A percentile compares a stretch with the other conserved stretches of the same genome.
Conservation (phyloP, 139 green algal species). For the Desmodesmus armatus region DNA sequence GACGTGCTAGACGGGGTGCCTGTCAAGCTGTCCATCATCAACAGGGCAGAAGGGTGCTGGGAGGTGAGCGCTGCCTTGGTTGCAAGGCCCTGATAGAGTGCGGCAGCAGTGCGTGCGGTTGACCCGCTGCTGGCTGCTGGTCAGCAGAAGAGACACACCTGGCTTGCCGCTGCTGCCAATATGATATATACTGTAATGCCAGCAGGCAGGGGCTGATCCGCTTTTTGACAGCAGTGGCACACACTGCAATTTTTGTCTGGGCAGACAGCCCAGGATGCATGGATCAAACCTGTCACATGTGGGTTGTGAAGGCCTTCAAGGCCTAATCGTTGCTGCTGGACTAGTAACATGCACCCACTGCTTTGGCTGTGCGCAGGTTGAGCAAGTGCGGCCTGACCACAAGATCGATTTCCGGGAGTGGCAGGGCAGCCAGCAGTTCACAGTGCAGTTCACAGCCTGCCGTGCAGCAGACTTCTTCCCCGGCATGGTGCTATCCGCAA, state of each 20-base stretch:
- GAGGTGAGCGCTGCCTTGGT: background rate
- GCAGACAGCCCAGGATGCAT: no score
- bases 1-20: slow-evolving; percentile 9
- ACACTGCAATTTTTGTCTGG: no score
- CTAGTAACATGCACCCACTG: background rate
- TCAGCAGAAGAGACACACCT: no score
- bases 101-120: no score
- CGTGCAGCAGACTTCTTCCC: slow-evolving; percentile 18
- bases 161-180: no score
- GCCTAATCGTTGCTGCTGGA: background rate
- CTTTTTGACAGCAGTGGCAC: no score
- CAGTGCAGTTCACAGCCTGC: slow-evolving; percentile 2
- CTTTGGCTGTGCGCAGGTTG: background rate
- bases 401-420: slow-evolving; percentile 5
- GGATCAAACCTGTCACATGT: no score
- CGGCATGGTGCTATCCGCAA: slow-evolving; percentile 29
- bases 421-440: background rate
- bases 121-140: no score
- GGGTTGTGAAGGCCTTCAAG: no score
- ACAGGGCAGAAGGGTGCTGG: slow-evolving; percentile 4
- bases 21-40: background rate
- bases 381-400: slow-evolving; percentile 24
- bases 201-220: no score
- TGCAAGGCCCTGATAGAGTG: no score
- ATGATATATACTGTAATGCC: no score